Evolutionary conservation across 2,329 filamentous ascomycete species (phyloP).

Genomic region (Diaporthe citriasiana): DNA sequence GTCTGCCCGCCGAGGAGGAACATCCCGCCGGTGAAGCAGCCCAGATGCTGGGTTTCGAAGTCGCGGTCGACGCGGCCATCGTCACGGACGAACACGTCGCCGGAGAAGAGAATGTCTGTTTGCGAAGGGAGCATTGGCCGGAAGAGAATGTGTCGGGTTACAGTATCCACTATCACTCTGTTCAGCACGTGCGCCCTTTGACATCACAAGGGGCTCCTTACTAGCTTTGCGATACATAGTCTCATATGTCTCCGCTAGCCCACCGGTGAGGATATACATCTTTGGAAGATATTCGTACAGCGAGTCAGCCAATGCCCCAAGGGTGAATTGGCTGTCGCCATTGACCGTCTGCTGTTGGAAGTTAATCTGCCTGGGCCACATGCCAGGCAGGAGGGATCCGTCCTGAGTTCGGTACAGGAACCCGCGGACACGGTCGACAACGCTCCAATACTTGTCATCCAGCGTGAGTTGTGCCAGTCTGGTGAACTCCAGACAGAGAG

Average conservation of each 20-base stretch:
- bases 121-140: constrained; percentile 72
- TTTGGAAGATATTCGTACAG: constrained; percentile 58
- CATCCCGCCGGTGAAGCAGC: constrained; percentile 60
- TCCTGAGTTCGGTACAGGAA: background rate
- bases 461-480: constrained; percentile 78
- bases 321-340: constrained; percentile 55
- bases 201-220: constrained; percentile 59
- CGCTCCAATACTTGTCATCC: constrained; percentile 80
- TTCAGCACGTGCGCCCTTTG: background rate
- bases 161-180: background rate
- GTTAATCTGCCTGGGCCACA: background rate
- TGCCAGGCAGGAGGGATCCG: background rate
- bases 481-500: constrained; percentile 79
- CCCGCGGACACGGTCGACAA: constrained; percentile 68
- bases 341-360: constrained; percentile 51
- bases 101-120: constrained; percentile 73
- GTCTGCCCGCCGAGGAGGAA: constrained; percentile 56
- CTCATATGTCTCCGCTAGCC: constrained; percentile 69
- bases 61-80: constrained; percentile 37
- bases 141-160: constrained; percentile 73
- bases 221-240: constrained; percentile 70
- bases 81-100: constrained; percentile 39
- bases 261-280: constrained; percentile 71
- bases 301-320: constrained; percentile 58
- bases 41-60: constrained; percentile 53